Evolutionary conservation across 257 asterid species (phyloP), one percentile per base, ranked within the genome.

Genomic region (Gardenia jasminoides): DNA sequence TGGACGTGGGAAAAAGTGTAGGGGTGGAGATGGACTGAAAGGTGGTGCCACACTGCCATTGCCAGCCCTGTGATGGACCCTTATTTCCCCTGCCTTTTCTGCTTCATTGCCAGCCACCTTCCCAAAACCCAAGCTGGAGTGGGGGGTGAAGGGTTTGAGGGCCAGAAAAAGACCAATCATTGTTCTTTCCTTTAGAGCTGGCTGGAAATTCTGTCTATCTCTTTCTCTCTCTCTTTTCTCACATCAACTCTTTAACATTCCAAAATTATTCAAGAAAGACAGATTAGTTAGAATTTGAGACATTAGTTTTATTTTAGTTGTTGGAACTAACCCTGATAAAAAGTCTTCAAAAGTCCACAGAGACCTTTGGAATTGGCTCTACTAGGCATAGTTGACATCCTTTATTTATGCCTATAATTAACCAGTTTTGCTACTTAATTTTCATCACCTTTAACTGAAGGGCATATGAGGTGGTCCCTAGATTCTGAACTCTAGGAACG

Each of bases 151-250:
- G 1, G 83, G 59, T 65, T 80, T 78, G 30, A 72, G 80, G 80
- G 74, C 72, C 85, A 66, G 82, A 80, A 80, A 77, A 24, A 16
- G 80, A 78, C 84, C 67, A 74, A 84, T 81, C 72, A 81, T 81
- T 81, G 39, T 69, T 50, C 66, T 58, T 50, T 52, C 80, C 85
- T 78, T 81, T 81, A 79, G 80, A 81, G 85, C 85, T 81, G 84
- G 79, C 85, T 79, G 6, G 24, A 74, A 78, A 50, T 78, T 76
- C 76, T 67, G n/a, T 39, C 78, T 50, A 8, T 58, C 28, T 68
- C 39, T 44, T 1, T 52, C 36, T 82, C 44, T 43, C 39, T 65
- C 28, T 43, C 61, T 64, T 36, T 20, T 67, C 24, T 33, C 54
- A 12, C 4, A 52, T 44, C 44, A 41, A 47, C 52, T 20, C 62